Percentiles rank a stretch among this genome's conserved stretches.
phyloP scores from a whole-genome alignment of 73 alveolate species.

The Blepharisma japonicum region DNA sequence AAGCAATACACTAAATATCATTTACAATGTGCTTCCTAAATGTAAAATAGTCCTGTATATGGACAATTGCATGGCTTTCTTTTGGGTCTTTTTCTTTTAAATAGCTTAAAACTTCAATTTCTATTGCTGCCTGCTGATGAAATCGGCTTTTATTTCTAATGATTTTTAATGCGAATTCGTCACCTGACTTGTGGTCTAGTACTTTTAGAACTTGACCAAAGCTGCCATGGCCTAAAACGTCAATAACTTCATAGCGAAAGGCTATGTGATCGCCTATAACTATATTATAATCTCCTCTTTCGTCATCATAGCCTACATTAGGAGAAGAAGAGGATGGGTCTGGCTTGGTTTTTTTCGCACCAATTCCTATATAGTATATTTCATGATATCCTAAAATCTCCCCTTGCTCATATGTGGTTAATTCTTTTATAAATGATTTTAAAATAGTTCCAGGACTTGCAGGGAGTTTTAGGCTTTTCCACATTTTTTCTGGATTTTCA shows the following conservation, averaged over 20 bases:
- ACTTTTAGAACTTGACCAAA: slow-evolving; percentile 94
- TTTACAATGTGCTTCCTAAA: slow-evolving; percentile 16
- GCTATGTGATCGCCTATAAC: slow-evolving; percentile 83
- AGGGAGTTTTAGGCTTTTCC: not conserved
- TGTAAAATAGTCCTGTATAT: not conserved
- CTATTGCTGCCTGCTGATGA: slow-evolving; percentile 87
- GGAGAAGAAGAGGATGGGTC: slow-evolving; percentile 37
- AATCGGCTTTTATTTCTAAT: slow-evolving; percentile 88
- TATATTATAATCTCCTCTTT: slow-evolving; percentile 85
- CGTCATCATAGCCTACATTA: slow-evolving; percentile 53
- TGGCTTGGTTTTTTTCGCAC: not conserved
- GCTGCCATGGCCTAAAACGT: slow-evolving; percentile 88
- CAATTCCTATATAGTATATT: slow-evolving; percentile 35
- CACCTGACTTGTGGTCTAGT: slow-evolving; percentile 84
- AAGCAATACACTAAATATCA: slow-evolving; percentile 53
- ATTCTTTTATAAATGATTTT: not conserved
- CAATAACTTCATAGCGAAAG: slow-evolving; percentile 87
- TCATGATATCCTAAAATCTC: slow-evolving; percentile 28
- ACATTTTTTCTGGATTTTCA: too few species aligned
- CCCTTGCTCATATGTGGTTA: slow-evolving; percentile 3
- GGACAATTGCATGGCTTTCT: not conserved
- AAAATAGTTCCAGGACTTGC: not conserved
- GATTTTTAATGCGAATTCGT: slow-evolving; percentile 82
- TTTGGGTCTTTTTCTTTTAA: slow-evolving; percentile 8
- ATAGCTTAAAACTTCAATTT: slow-evolving; percentile 69